Percentiles rank a stretch among this genome's conserved stretches.
phyloP scores from a whole-genome alignment of 208 protist genomes.

The Acanthamoeba lenticulata region DNA sequence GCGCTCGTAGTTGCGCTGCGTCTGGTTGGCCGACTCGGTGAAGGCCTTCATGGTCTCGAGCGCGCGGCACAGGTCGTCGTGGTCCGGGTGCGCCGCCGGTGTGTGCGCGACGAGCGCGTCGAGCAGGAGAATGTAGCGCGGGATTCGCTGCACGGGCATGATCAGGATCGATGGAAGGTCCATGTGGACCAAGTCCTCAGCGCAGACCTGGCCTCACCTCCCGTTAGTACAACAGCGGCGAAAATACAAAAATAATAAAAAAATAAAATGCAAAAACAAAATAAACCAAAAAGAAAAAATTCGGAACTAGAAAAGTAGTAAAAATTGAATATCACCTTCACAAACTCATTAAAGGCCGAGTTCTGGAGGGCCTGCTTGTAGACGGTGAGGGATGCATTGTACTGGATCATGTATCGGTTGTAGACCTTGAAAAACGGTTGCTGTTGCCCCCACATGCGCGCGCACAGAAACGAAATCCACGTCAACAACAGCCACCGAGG shows the following conservation, averaged over 20 bases:
- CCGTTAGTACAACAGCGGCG: too few species aligned
- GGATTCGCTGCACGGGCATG: constrained; percentile 61
- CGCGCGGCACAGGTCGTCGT: not conserved
- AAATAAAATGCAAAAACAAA: too few species aligned
- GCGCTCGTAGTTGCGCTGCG: constrained; percentile 46
- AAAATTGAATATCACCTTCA: too few species aligned
- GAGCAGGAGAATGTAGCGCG: constrained; percentile 56
- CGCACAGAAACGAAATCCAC: not conserved
- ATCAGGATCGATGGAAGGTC: constrained; percentile 44
- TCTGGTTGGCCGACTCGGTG: constrained; percentile 17
- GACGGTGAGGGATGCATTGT: not conserved
- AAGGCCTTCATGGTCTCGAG: constrained; percentile 48
- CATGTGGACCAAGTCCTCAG: not conserved
- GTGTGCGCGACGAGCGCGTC: not conserved
- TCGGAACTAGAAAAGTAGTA: too few species aligned
- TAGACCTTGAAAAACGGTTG: constrained; percentile 28
- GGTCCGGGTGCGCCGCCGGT: not conserved
- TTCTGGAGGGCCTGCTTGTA: not conserved
- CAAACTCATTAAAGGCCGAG: not conserved
- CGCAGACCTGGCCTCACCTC: not conserved
- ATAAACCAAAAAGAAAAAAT: too few species aligned
- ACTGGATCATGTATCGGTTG: constrained; percentile 29
- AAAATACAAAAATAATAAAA: too few species aligned
- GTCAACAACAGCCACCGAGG: not conserved
- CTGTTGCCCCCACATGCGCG: not conserved